Base-by-base conservation (phyloP, 495 filamentous ascomycete genomes). In the Tuber calosporum region DNA sequence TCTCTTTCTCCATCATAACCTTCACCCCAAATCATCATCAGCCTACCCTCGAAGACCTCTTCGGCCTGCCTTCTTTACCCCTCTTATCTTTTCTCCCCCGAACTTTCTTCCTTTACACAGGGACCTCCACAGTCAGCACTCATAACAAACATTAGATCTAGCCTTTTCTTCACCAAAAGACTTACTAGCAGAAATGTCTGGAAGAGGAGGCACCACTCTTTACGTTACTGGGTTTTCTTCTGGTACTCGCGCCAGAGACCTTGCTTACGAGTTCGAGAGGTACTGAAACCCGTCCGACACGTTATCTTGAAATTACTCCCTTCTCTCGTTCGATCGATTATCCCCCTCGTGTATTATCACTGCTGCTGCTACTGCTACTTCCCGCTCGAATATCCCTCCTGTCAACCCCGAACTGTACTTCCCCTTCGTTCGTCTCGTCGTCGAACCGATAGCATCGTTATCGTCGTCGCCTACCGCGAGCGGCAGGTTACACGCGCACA, bases 261-360 rank as follows among this genome's bases (percentile, higher is more conserved):
- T 99, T 84, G 95, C 95, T 86, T 98, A 97, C 92, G 95, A 99
- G 88, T 97, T 97, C 91, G 93, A 97, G 92, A 92, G 94, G 96
- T 99, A 96, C 83, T 80, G 78, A 78, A 78, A 76, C 78, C 75
- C 72, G 73, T 77, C 79, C 79, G 77, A 74, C 79, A 34, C 53
- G 26, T 58, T 58, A 58, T 62, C 26, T 62, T 62, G 53, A 62
- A 71, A 79, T 74, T 77, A 74, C 82, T 79, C 76, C 78, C 79
- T 79, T 77, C 77, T 70, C 74, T 74, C 80, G 82, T 79, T 83
- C 53, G 74, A 73, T 82, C 77, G 76, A 82, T 82, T 82, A 75
- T 80, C 83, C 79, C 77, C 84, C 82, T 83, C 84, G 83, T 83
- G 82, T 83, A 79, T 80, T 84, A 76, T 82, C 78, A 78, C 81